Evolutionary conservation across 2,329 filamentous ascomycete genomes (phyloP), one percentile per base, ranked within the genome.

Genomic region (Claviceps sp.): DNA sequence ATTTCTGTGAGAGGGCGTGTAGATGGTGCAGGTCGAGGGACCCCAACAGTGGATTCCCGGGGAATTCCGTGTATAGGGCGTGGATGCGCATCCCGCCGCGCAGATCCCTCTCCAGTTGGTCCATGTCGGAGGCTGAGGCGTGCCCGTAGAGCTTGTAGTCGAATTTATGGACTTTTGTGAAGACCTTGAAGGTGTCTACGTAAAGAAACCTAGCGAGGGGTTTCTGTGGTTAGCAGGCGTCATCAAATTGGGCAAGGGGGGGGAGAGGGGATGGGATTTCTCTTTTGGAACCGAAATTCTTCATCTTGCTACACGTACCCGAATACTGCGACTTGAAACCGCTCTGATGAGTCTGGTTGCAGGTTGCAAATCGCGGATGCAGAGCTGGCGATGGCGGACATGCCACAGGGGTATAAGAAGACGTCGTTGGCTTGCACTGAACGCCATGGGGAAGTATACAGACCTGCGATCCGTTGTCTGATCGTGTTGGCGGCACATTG

Each of bases 381-480:
- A 46, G 57, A 57, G 17, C 59, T 58, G 5, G 56, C 56, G 14
- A 80, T 72, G n/a, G 70, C 67, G 2, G 71, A 69, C 76, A 79
- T 80, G 20, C 76, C 76, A 2, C 69, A 72, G 13, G 68, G 67
- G 55, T 72, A 77, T 4, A 79, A 62, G 47, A 68, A 76, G 0
- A 79, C 67, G 55, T 77, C 71, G 2, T 60, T 53, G 5, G 16
- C n/a, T 6, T 17, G 17, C 4, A 59, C n/a, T 11, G 13, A 34
- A 36, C 40, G 50, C 7, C 38, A 39, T 11, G 53, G 56, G 1
- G 60, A 58, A 0, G 59, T 58, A 0, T 58, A 47, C 5, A 61
- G 45, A n/a, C 47, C 40, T 2, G 56, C 56, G 38, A 64, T 59
- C 14, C 54, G 53, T 39, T 49, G 51, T 11, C 50, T 53, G 1